These are phyloP conservation scores for Phytophthora citricola DNA, from an alignment of 352 stramenopile species.

Conservation along the genomic window DNA sequence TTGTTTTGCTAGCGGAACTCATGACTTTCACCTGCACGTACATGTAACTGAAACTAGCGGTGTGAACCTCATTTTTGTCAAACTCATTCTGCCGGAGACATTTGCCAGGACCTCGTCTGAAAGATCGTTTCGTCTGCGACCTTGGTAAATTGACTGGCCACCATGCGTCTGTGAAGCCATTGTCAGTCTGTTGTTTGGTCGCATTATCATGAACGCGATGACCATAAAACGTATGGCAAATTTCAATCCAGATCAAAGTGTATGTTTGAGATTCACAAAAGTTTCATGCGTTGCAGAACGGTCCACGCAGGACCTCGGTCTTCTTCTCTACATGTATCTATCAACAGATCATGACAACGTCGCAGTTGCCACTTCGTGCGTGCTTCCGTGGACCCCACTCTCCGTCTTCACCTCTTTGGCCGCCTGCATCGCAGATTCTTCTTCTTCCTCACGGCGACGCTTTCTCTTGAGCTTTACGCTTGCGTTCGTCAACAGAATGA, in stretches of 20 bases:
- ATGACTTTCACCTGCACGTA: too few species aligned
- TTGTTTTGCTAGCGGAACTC: too few species aligned
- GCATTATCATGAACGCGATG: slow-evolving; percentile 5
- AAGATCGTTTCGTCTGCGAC: slow-evolving; percentile 22
- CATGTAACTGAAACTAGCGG: too few species aligned
- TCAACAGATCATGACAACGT: slow-evolving; percentile 27
- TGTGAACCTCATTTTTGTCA: slow-evolving; percentile 10
- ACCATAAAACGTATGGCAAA: slow-evolving; percentile 1
- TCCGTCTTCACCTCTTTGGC: slow-evolving; percentile 26
- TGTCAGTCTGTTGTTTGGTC: slow-evolving; percentile 12
- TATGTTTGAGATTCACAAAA: slow-evolving; percentile 11
- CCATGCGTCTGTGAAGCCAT: slow-evolving; percentile 4
- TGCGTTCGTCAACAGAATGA: slow-evolving; percentile 83
- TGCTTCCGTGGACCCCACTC: slow-evolving; percentile 10
- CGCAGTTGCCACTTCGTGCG: slow-evolving; percentile 11
- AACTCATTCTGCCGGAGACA: slow-evolving; percentile 20
- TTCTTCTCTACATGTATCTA: slow-evolving; percentile 13
- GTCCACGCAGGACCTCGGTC: background rate
- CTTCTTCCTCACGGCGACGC: slow-evolving; percentile 54
- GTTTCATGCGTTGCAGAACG: slow-evolving; percentile 7
- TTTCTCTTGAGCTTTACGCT: slow-evolving; percentile 80
- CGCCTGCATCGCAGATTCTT: slow-evolving; percentile 13
- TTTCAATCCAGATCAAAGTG: slow-evolving; percentile 1
- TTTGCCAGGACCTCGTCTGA: slow-evolving; percentile 4
- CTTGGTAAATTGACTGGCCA: slow-evolving; percentile 31